These are phyloP conservation scores for Albophoma yamanashiensis DNA, from an alignment of 2,329 filamentous ascomycete genomes.

Conservation along the genomic window DNA sequence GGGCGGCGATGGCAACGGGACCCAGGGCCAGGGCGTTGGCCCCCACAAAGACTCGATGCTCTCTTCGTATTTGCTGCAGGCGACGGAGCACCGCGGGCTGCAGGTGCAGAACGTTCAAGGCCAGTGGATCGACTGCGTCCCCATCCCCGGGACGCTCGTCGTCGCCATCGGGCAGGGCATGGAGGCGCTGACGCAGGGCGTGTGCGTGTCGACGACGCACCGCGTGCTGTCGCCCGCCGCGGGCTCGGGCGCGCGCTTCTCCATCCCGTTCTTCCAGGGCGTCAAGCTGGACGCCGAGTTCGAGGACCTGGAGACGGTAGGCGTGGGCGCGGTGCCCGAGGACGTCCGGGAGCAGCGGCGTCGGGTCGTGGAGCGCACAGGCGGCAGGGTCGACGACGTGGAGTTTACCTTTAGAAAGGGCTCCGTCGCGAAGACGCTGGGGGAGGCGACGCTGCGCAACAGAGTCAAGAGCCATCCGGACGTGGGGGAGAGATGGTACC, in stretches of 20 bases:
- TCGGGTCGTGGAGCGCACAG: constrained; percentile 43
- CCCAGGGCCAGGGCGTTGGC: constrained; percentile 52
- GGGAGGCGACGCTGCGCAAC: constrained; percentile 78
- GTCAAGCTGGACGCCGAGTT: constrained; percentile 71
- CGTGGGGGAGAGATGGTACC: constrained; percentile 74
- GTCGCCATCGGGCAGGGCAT: constrained; percentile 82
- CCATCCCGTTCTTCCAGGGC: constrained; percentile 82
- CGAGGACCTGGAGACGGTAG: constrained; percentile 57
- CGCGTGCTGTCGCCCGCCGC: constrained; percentile 64
- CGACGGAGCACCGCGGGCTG: constrained; percentile 61
- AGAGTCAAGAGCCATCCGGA: constrained; percentile 79
- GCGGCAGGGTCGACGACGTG: constrained; percentile 58
- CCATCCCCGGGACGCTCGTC: constrained; percentile 65
- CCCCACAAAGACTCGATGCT: constrained; percentile 84
- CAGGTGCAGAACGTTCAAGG: constrained; percentile 75
- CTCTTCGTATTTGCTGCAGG: constrained; percentile 71
- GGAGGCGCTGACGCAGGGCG: constrained; percentile 74
- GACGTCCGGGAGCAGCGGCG: constrained; percentile 52
- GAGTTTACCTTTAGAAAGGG: constrained; percentile 78
- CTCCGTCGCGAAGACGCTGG: constrained; percentile 54
- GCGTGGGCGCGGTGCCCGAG: constrained; percentile 48
- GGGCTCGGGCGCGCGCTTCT: constrained; percentile 63
- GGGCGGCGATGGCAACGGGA: constrained; percentile 24
- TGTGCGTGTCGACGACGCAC: constrained; percentile 75
- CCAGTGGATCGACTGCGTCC: constrained; percentile 74